phyloP scores from a whole-genome alignment of 139 green algal species.

The Monoraphidium neglectum region DNA sequence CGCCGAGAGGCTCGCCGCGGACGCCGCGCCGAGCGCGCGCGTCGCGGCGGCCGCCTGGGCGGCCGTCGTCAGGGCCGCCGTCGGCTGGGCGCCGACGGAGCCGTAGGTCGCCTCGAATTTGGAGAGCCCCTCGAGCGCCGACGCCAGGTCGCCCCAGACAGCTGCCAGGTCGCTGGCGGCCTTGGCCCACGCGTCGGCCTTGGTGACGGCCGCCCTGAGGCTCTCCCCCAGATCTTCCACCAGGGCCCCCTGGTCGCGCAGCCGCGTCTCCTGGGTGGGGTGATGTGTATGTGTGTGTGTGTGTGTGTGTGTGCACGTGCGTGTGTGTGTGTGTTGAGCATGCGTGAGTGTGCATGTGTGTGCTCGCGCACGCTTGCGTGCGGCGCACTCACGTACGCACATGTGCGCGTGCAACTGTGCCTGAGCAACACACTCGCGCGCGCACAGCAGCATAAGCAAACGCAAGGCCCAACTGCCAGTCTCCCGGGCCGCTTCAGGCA shows the following conservation, averaged over 20 bases:
- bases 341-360: too few relatives aligned
- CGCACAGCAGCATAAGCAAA: too few relatives aligned
- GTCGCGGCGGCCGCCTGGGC: constrained; percentile 1
- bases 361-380: too few relatives aligned
- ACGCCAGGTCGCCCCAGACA: not conserved
- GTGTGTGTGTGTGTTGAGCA: too few relatives aligned
- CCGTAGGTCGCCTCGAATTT: constrained; percentile 24
- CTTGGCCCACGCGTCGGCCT: constrained; percentile 5
- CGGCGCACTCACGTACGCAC: too few relatives aligned
- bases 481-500: too few relatives aligned
- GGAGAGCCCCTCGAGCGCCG: constrained; percentile 11
- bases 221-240: constrained; percentile 16
- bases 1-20: not conserved
- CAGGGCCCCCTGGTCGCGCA: constrained; percentile 15
- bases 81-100: not conserved
- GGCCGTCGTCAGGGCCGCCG: not conserved
- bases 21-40: not conserved
- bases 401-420: too few relatives aligned
- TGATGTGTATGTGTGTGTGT: too few relatives aligned
- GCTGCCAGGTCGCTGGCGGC: not conserved
- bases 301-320: too few relatives aligned
- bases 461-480: too few relatives aligned
- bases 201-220: constrained; percentile 7
- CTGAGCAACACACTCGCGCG: too few relatives aligned
- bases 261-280: constrained; percentile 3